Evolutionary conservation across 805 yeast genomes (phyloP).

Genomic region (Nakazawaea laoshanensis): DNA sequence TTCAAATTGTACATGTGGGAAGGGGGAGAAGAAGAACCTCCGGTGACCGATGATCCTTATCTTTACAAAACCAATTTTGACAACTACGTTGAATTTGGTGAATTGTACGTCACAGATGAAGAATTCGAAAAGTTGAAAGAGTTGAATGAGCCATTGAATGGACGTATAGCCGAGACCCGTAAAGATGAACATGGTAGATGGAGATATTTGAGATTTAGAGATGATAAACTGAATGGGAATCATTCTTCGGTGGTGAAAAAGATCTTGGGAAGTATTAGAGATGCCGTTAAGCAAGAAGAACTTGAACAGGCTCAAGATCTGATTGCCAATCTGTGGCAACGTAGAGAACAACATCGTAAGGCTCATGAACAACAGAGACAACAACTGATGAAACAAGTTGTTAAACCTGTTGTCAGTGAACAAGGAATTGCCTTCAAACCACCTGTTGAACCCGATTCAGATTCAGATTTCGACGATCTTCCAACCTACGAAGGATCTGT

Average conservation of each 20-base stretch:
- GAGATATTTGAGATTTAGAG: constrained; percentile 84
- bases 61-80: constrained; percentile 23
- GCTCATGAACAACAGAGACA: constrained; percentile 12
- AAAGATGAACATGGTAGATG: constrained; percentile 61
- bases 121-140: constrained; percentile 76
- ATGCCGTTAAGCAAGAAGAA: constrained; percentile 78
- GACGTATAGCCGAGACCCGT: constrained; percentile 80
- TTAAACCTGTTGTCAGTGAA: constrained; percentile 7
- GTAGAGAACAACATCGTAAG: constrained; percentile 36
- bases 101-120: constrained; percentile 50
- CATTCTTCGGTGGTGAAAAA: constrained; percentile 75
- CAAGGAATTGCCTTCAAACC: constrained; percentile 6
- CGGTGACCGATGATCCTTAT: constrained; percentile 25
- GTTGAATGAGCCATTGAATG: constrained; percentile 75
- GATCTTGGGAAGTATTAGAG: constrained; percentile 76
- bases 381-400: constrained; percentile 8
- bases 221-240: constrained; percentile 87
- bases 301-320: constrained; percentile 46
- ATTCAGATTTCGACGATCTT: constrained; percentile 27
- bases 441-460: constrained; percentile 12
- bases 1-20: constrained; percentile 71
- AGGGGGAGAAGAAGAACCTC: constrained; percentile 40
- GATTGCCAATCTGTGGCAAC: constrained; percentile 56
- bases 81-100: constrained; percentile 58
- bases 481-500: constrained; percentile 17